A percentile compares a stretch with the other conserved stretches of the same genome.
These are phyloP conservation scores for Aspergillus unguis DNA, from an alignment of 2,329 filamentous ascomycete species.

Conservation along the genomic window DNA sequence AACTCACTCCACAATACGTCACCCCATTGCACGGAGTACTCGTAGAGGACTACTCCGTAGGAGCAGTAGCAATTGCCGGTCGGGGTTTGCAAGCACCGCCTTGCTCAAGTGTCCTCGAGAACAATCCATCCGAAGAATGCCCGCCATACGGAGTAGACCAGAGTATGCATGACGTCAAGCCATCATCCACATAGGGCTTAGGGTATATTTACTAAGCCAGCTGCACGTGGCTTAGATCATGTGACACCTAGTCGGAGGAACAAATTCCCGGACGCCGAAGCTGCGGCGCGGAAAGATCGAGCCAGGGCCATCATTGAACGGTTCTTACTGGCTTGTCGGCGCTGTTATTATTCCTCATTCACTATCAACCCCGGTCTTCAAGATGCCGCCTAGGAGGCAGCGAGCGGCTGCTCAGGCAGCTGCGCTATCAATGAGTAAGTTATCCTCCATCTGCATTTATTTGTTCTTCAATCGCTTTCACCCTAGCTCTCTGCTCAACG, in stretches of 20 bases:
- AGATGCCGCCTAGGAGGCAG: conserved; percentile 43
- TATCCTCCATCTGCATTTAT: neutral
- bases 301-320: conserved; percentile 11
- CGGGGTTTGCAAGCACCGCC: too few relatives aligned
- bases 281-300: conserved; percentile 13
- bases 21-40: too few relatives aligned
- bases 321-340: conserved; percentile 8
- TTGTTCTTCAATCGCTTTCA: neutral
- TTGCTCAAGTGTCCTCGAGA: too few relatives aligned
- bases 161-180: conserved; percentile 1
- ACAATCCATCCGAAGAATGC: neutral
- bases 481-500: neutral
- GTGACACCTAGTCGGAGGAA: conserved; percentile 12
- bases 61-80: too few relatives aligned
- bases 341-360: neutral
- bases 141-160: neutral
- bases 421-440: conserved; percentile 45
- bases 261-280: neutral
- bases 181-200: conserved; percentile 10
- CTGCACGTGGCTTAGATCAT: conserved; percentile 2
- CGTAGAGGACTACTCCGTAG: too few relatives aligned
- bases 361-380: conserved; percentile 9
- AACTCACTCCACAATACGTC: too few relatives aligned
- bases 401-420: conserved; percentile 48
- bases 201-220: neutral